Evolutionary conservation across 2,329 filamentous ascomycete genomes (phyloP), one percentile per base, ranked within the genome.

Genomic region (Cordyceps militaris): DNA sequence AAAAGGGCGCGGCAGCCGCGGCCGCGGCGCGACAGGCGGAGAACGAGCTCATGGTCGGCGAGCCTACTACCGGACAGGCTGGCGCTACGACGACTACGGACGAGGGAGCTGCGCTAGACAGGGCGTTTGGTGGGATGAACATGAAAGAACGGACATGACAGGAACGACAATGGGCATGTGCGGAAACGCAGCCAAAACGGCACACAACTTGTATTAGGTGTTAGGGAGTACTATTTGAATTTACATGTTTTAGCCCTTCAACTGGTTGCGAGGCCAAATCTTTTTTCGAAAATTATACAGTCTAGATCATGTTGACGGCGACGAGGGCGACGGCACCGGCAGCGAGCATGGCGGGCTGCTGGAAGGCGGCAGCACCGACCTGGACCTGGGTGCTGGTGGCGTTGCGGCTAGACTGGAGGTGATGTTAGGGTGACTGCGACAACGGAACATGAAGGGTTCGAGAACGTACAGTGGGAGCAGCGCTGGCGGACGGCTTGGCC

Each of bases 51-150:
- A 57, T 50, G 55, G 46, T 42, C 1, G 55, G 53, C 19, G 53
- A 56, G 13, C 44, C 53, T 7, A 26, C 24, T 23, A 32, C 46
- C 21, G 42, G 38, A 21, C 46, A 52, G 32, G 54, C 42, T 9
- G 54, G 30, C 38, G 19, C 57, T 51, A 76, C 82, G 32, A 73
- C 82, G 42, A 67, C 69, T 1, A 71, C 73, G 26, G 79, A 81
- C 56, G 73, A 79, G 60, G 82, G 81, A 4, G 79, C 75, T n/a
- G 76, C 82, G 65, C 64, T 85, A 61, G 82, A 85, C 65, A 73
- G 79, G 58, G 81, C 77, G 2, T 85, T 85, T 73, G 81, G 81
- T 1, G 73, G 70, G 3, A 71, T 82, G 69, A 68, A 60, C 7
- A 57, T 76, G 59, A 69, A 67, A 58, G 70, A 38, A 59, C 30